Percentiles rank a stretch among this genome's conserved stretches.
Conservation (phyloP, 176 grass and related monocot species). For the Oryza nivara region DNA sequence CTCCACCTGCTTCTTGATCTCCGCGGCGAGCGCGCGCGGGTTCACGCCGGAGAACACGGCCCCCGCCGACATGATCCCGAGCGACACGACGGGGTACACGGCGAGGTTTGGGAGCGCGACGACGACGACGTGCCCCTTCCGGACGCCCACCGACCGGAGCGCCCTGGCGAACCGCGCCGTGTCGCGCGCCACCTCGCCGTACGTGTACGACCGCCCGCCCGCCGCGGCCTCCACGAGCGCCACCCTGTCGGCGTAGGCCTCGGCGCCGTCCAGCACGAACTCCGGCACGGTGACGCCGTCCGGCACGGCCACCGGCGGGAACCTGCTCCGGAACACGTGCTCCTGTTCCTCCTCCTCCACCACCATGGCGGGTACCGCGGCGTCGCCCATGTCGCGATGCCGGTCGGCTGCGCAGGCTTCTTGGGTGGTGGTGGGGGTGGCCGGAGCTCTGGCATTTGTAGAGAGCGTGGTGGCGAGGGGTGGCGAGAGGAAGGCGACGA, state of each 20-base stretch:
- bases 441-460: conserved; percentile 42
- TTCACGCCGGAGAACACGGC: conserved; percentile 86
- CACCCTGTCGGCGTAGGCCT: conserved; percentile 62
- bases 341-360: conserved; percentile 52
- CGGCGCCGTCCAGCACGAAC: conserved; percentile 65
- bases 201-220: conserved; percentile 65
- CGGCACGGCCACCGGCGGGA: conserved; percentile 56
- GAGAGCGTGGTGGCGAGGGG: background rate
- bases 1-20: conserved; percentile 84
- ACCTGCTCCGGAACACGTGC: conserved; percentile 76
- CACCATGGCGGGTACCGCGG: background rate
- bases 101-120: conserved; percentile 81
- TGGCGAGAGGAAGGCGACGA: background rate
- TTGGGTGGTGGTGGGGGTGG: conserved; percentile 3
- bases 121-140: conserved; percentile 73
- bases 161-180: conserved; percentile 67
- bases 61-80: conserved; percentile 72
- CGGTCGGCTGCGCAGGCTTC: background rate
- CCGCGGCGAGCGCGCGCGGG: conserved; percentile 50
- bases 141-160: conserved; percentile 63
- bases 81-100: conserved; percentile 71
- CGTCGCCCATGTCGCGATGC: conserved; percentile 46
- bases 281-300: conserved; percentile 74
- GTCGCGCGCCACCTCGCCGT: conserved; percentile 59
- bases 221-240: conserved; percentile 66